phyloP scores from a whole-genome alignment of 2,329 filamentous ascomycete genomes.

The Emergomyces pasteurianus region DNA sequence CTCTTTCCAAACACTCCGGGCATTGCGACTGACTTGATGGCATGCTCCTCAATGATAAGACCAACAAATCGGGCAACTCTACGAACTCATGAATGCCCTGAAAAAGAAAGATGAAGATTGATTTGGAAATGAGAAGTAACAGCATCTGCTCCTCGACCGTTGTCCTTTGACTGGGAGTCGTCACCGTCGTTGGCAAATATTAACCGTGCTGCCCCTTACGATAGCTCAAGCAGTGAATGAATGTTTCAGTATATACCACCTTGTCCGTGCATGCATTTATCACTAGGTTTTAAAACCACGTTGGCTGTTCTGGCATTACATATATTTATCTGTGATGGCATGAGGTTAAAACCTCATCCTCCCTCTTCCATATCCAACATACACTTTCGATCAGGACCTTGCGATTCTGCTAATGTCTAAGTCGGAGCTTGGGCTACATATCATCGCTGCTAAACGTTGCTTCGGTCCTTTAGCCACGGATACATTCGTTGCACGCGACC shows the following conservation, averaged over 20 bases:
- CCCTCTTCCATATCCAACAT: background rate
- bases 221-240: background rate
- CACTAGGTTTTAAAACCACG: background rate
- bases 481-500: background rate
- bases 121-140: too few relatives aligned
- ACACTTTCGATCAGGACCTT: constrained; percentile 1
- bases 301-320: background rate
- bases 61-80: constrained; percentile 84
- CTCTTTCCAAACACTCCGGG: background rate
- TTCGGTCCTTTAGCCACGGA: background rate
- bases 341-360: background rate
- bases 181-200: background rate
- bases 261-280: background rate
- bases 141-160: background rate
- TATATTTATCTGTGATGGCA: background rate
- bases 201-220: background rate
- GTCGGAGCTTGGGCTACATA: background rate
- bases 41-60: constrained; percentile 41
- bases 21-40: background rate
- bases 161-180: background rate
- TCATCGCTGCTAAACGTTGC: background rate
- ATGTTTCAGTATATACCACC: background rate
- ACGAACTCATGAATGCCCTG: constrained; percentile 85
- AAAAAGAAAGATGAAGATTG: constrained; percentile 38
- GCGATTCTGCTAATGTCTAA: constrained; percentile 1